These are phyloP conservation scores for Scenedesmus sp. DNA, from an alignment of 163 green algal species.

Conservation along the genomic window DNA sequence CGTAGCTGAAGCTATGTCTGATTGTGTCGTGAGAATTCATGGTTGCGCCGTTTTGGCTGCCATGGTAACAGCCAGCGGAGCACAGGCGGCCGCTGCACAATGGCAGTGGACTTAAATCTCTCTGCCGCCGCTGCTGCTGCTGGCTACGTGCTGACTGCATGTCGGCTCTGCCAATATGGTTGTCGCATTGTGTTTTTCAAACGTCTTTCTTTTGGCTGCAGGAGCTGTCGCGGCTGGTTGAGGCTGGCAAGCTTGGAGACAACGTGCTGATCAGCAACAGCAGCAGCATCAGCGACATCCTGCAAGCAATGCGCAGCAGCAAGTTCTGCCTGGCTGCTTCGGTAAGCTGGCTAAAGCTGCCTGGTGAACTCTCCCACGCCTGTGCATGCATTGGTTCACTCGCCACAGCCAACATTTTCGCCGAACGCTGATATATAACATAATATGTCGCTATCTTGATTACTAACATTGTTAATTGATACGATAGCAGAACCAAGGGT, in stretches of 20 bases:
- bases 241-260: constrained; percentile 28
- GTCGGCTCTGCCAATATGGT: neutral
- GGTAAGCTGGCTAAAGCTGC: neutral
- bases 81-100: too few relatives aligned
- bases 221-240: constrained; percentile 33
- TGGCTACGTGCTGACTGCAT: neutral
- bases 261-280: constrained; percentile 23
- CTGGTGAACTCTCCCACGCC: too few relatives aligned
- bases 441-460: too few relatives aligned
- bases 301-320: constrained; percentile 30
- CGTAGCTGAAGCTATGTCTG: neutral
- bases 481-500: neutral
- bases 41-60: neutral
- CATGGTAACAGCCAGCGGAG: neutral
- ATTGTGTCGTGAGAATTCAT: neutral
- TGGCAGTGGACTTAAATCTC: too few relatives aligned
- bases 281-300: neutral
- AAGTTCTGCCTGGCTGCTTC: constrained; percentile 47
- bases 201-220: neutral
- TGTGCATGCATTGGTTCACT: too few relatives aligned
- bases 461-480: too few relatives aligned
- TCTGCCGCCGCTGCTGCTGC: neutral
- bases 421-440: too few relatives aligned
- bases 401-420: too few relatives aligned
- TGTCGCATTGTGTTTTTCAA: too few relatives aligned